Conservation (phyloP, 257 asterid genomes). For the Petrea volubilis region DNA sequence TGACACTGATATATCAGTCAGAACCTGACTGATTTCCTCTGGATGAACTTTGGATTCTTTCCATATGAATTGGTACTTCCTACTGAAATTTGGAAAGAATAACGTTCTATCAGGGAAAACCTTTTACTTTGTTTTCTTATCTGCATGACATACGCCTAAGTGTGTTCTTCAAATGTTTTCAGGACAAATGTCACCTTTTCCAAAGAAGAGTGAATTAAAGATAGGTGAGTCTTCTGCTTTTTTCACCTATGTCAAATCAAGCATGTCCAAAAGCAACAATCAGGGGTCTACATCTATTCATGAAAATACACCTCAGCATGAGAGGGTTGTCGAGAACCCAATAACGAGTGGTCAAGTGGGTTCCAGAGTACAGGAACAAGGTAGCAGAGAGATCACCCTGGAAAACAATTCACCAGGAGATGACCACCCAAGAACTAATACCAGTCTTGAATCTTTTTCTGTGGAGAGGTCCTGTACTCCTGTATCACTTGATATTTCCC, state of each 20-base stretch:
- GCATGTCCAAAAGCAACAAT: slow-evolving; percentile 38
- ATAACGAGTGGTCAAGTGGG: slow-evolving; percentile 32
- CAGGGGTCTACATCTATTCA: slow-evolving; percentile 17
- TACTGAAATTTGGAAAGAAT: background rate
- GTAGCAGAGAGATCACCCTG: slow-evolving; percentile 21
- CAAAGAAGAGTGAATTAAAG: slow-evolving; percentile 68
- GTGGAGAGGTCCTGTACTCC: slow-evolving; percentile 60
- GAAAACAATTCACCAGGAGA: slow-evolving; percentile 40
- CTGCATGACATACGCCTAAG: background rate
- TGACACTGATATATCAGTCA: background rate
- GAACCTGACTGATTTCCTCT: background rate
- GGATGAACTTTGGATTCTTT: background rate
- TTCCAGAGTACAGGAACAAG: slow-evolving; percentile 29
- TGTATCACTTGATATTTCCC: slow-evolving; percentile 51
- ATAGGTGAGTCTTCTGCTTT: slow-evolving; percentile 95
- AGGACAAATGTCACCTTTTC: slow-evolving; percentile 62
- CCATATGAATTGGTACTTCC: background rate
- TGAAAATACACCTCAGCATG: slow-evolving; percentile 36
- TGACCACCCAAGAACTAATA: slow-evolving; percentile 46
- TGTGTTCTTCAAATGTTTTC: slow-evolving; percentile 17
- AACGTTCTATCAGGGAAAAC: background rate
- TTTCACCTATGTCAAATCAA: slow-evolving; percentile 84
- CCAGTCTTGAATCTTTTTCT: slow-evolving; percentile 49
- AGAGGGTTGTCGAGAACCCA: slow-evolving; percentile 32
- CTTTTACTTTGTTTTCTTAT: background rate